Percentiles rank a stretch among this genome's conserved stretches.
Conservation (phyloP, 345 rosid genomes). For the Eucalyptus regnans region DNA sequence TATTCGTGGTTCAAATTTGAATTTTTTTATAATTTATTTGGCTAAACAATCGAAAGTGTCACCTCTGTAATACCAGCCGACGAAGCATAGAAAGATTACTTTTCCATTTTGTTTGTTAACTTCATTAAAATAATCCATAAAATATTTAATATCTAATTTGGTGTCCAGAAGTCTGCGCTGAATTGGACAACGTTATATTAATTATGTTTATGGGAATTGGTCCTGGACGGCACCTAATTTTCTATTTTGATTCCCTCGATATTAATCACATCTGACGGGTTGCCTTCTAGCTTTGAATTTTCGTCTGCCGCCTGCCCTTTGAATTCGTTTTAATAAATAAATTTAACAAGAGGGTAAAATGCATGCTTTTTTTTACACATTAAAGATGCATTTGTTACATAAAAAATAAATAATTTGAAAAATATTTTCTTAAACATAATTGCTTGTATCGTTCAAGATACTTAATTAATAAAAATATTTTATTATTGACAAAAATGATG, state of each 20-base stretch:
- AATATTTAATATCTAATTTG: neutral
- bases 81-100: neutral
- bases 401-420: too few species aligned
- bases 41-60: neutral
- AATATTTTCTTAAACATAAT: too few species aligned
- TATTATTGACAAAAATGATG: too few species aligned
- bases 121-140: neutral
- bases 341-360: neutral
- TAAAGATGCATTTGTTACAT: neutral
- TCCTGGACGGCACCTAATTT: neutral
- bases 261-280: neutral
- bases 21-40: neutral
- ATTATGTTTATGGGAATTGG: neutral
- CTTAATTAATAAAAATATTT: too few species aligned
- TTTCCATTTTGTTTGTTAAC: neutral
- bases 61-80: neutral
- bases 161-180: neutral
- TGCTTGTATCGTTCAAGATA: fast-evolving
- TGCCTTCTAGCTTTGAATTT: neutral
- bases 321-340: neutral
- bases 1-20: neutral
- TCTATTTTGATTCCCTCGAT: neutral
- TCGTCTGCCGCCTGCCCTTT: neutral
- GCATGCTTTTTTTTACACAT: neutral
- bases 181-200: neutral